phyloP scores from a whole-genome alignment of 352 stramenopile genomes.

The Globisporangium cystogenes region DNA sequence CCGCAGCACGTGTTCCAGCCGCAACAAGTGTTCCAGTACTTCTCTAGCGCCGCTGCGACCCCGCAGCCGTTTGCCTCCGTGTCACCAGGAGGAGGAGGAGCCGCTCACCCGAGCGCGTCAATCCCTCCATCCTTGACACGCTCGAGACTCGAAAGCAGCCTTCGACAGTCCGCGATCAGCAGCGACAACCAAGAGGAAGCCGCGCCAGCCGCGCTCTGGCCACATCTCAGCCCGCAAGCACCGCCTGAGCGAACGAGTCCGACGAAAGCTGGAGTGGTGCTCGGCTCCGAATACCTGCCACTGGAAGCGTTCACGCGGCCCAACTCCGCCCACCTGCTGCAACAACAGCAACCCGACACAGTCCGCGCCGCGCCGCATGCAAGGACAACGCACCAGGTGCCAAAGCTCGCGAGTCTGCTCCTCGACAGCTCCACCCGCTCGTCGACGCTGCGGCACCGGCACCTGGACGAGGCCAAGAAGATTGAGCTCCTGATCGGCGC shows the following conservation, averaged over 20 bases:
- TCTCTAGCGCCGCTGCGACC: background rate
- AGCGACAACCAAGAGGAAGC: constrained; percentile 11
- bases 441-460: constrained; percentile 12
- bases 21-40: background rate
- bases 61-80: background rate
- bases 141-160: constrained; percentile 11
- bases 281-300: background rate
- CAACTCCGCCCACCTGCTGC: background rate
- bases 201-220: background rate
- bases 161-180: constrained; percentile 5
- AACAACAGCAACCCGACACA: background rate
- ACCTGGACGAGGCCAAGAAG: constrained; percentile 55
- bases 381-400: constrained; percentile 10
- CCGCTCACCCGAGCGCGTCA: background rate
- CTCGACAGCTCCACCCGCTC: constrained; percentile 42
- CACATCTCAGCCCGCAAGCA: background rate
- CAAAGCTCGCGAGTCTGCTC: constrained; percentile 31
- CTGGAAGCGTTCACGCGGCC: background rate
- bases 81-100: background rate
- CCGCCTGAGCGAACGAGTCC: background rate
- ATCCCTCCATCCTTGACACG: constrained; percentile 1
- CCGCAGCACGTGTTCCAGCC: background rate
- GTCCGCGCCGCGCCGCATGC: background rate
- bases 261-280: background rate
- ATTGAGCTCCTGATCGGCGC: constrained; percentile 59